phyloP scores from a whole-genome alignment of 805 yeast species.

The Wickerhamiella galacta region DNA sequence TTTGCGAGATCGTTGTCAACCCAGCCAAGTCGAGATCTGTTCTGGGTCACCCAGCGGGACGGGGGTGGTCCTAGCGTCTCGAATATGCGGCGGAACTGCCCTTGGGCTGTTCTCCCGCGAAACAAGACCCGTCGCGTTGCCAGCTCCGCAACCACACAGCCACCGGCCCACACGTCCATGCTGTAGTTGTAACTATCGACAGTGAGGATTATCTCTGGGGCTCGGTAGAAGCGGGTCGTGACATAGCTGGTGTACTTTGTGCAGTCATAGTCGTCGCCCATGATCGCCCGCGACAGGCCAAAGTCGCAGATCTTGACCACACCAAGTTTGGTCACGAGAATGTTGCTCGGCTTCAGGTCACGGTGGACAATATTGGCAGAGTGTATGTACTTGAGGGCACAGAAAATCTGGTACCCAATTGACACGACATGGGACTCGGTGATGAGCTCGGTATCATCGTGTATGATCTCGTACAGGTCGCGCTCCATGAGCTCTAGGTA shows the following conservation, averaged over 20 bases:
- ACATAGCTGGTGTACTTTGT: constrained; percentile 36
- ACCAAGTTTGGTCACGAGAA: constrained; percentile 61
- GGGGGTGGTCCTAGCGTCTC: constrained; percentile 61
- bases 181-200: constrained; percentile 18
- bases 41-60: not conserved
- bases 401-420: constrained; percentile 63
- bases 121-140: constrained; percentile 69
- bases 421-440: constrained; percentile 71
- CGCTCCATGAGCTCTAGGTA: constrained; percentile 72
- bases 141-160: constrained; percentile 77
- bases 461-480: constrained; percentile 64
- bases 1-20: not conserved
- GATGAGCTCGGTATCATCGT: constrained; percentile 40
- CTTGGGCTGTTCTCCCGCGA: constrained; percentile 53
- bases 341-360: constrained; percentile 84
- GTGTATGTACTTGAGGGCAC: constrained; percentile 80
- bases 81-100: constrained; percentile 54
- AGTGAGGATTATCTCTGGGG: constrained; percentile 65
- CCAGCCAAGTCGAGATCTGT: not conserved
- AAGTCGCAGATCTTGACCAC: constrained; percentile 77
- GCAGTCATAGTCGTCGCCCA: constrained; percentile 19
- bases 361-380: constrained; percentile 86
- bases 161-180: constrained; percentile 88
- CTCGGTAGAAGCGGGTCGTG: constrained; percentile 91
- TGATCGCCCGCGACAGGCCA: constrained; percentile 74